Percentiles rank a stretch among this genome's conserved stretches.
Evolutionary conservation across 495 filamentous ascomycete species (phyloP).

Genomic region (Penicillium paradoxum): DNA sequence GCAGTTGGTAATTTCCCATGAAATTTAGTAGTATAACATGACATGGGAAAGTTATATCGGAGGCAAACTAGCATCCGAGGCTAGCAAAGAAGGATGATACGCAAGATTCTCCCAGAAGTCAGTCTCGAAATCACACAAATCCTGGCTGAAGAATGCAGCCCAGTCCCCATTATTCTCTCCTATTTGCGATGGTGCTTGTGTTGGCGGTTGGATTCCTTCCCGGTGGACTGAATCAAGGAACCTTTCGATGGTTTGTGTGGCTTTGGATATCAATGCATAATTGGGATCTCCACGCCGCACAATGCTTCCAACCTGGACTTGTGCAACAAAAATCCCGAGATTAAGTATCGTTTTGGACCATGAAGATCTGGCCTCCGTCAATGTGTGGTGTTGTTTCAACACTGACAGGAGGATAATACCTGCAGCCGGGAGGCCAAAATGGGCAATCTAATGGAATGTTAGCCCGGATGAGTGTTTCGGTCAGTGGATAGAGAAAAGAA

Average conservation of each 20-base stretch:
- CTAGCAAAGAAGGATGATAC: conserved; percentile 28
- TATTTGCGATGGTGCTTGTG: conserved; percentile 3
- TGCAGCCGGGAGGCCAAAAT: conserved; percentile 39
- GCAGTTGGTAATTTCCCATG: too few species aligned
- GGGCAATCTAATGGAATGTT: conserved; percentile 17
- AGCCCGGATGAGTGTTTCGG: not conserved
- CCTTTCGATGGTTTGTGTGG: conserved; percentile 28
- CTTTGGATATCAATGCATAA: conserved; percentile 29
- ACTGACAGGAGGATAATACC: conserved; percentile 37
- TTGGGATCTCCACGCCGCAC: conserved; percentile 33
- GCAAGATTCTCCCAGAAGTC: conserved; percentile 31
- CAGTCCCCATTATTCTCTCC: conserved; percentile 22
- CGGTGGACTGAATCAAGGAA: conserved; percentile 31
- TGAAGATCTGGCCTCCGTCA: conserved; percentile 12
- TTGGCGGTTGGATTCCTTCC: conserved; percentile 6
- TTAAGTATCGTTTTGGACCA: conserved; percentile 29
- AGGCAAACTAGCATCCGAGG: conserved; percentile 20
- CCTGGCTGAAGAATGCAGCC: conserved; percentile 26
- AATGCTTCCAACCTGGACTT: conserved; percentile 32
- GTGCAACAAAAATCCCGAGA: conserved; percentile 37
- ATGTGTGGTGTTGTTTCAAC: conserved; percentile 19
- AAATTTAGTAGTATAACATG: too few species aligned
- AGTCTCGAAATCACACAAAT: conserved; percentile 30
- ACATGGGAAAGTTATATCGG: conserved; percentile 4
- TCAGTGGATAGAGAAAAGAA: not conserved